phyloP scores from a whole-genome alignment of 768 basidiomycete species.

The Lactarius evosmus region DNA sequence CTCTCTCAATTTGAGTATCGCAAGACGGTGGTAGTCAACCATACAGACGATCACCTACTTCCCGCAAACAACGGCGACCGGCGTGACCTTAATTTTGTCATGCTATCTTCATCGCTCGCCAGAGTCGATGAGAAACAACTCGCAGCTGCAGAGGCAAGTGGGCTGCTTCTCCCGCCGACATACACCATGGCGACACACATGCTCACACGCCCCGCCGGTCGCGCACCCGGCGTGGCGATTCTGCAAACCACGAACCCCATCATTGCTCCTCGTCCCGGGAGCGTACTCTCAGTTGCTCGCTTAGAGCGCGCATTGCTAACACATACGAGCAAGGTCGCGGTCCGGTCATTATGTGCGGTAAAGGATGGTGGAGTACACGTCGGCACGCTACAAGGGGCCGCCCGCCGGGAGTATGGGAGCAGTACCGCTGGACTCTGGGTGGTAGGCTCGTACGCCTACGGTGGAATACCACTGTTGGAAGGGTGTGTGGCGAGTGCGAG shows the following conservation, averaged over 20 bases:
- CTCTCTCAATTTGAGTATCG: constrained; percentile 54
- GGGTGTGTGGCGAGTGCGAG: constrained; percentile 76
- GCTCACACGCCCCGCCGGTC: constrained; percentile 40
- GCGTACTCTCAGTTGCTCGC: constrained; percentile 53
- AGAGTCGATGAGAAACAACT: neutral
- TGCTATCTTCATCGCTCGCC: constrained; percentile 16
- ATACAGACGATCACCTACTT: constrained; percentile 58
- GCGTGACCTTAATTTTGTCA: constrained; percentile 65
- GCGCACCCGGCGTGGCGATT: constrained; percentile 38
- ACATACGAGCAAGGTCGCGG: constrained; percentile 47
- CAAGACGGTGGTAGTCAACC: constrained; percentile 62
- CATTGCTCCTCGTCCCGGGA: constrained; percentile 45
- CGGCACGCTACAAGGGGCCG: constrained; percentile 54
- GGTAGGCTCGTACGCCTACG: constrained; percentile 67
- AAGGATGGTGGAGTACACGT: constrained; percentile 33
- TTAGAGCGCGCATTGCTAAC: constrained; percentile 65
- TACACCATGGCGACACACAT: constrained; percentile 76
- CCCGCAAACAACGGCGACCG: constrained; percentile 49
- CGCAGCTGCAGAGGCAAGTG: neutral
- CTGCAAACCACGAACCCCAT: constrained; percentile 78
- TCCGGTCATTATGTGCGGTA: constrained; percentile 42
- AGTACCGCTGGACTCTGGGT: constrained; percentile 57
- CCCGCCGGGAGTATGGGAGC: constrained; percentile 31
- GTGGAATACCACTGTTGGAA: constrained; percentile 75
- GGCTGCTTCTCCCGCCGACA: constrained; percentile 39